These are phyloP conservation scores for Annulohypoxylon bovei DNA, from an alignment of 495 filamentous ascomycete species.

Conservation along the genomic window DNA sequence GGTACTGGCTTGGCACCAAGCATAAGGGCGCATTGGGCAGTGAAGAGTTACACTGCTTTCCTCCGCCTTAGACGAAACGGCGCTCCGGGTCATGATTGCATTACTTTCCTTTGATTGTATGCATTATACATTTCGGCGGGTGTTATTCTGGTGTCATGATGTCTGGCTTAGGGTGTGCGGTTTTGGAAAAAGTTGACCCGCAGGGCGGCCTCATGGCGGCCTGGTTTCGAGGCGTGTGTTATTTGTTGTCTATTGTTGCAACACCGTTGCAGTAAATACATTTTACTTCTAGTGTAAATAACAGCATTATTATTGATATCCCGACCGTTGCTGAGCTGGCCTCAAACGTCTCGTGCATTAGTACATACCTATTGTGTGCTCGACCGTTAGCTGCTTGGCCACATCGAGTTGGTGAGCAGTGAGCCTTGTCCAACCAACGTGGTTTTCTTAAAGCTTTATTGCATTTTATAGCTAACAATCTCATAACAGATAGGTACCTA, in stretches of 20 bases:
- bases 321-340: slow-evolving; percentile 23
- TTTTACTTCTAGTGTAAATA: slow-evolving; percentile 36
- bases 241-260: slow-evolving; percentile 29
- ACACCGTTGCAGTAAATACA: slow-evolving; percentile 37
- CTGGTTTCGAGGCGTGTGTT: slow-evolving; percentile 31
- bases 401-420: slow-evolving; percentile 9
- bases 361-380: slow-evolving; percentile 9
- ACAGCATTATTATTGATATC: slow-evolving; percentile 24
- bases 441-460: slow-evolving; percentile 4
- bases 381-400: slow-evolving; percentile 13
- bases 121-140: slow-evolving; percentile 37
- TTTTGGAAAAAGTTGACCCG: slow-evolving; percentile 36
- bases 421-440: slow-evolving; percentile 27
- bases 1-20: slow-evolving; percentile 41
- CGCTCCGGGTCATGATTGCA: slow-evolving; percentile 39
- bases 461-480: neutral
- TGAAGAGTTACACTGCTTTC: slow-evolving; percentile 43
- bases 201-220: slow-evolving; percentile 22
- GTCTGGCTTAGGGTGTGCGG: slow-evolving; percentile 29
- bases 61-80: slow-evolving; percentile 38
- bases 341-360: slow-evolving; percentile 15
- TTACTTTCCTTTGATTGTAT: slow-evolving; percentile 37
- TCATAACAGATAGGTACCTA: neutral
- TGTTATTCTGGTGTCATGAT: slow-evolving; percentile 32
- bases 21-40: slow-evolving; percentile 40